phyloP scores from a whole-genome alignment of 306 rosid species.

The Cotoneaster glaucophyllus region DNA sequence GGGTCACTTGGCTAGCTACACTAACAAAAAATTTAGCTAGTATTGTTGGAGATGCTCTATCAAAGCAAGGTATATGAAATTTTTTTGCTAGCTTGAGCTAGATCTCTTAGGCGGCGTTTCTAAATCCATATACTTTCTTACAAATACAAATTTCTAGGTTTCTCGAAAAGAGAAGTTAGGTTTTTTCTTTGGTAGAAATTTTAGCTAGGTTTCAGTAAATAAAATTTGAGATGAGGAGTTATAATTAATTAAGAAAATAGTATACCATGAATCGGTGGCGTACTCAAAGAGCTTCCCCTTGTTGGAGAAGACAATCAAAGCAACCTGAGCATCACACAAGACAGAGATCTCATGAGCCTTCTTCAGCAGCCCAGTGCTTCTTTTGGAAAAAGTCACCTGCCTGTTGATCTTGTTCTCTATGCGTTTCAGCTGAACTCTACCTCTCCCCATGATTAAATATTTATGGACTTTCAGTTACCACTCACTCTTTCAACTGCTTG shows the following conservation, averaged over 20 bases:
- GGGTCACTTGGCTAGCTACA: too few relatives aligned
- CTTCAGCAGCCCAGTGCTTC: constrained; percentile 73
- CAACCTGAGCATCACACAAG: constrained; percentile 93
- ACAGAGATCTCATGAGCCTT: constrained; percentile 96
- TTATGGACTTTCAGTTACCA: neutral
- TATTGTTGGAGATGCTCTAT: neutral
- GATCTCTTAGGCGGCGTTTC: neutral
- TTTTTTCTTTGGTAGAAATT: neutral
- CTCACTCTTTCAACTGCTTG: neutral
- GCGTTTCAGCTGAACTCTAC: constrained; percentile 80
- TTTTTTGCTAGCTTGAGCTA: neutral
- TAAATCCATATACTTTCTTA: neutral
- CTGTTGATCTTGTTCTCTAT: constrained; percentile 93
- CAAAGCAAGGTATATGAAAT: neutral
- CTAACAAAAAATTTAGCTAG: too few relatives aligned
- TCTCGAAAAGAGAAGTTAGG: neutral
- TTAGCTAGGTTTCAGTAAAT: neutral
- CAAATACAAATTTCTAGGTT: too few relatives aligned
- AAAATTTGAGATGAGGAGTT: neutral
- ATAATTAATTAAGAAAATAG: neutral
- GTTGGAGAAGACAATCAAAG: constrained; percentile 78
- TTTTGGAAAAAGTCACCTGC: constrained; percentile 86
- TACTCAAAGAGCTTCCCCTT: constrained; percentile 87
- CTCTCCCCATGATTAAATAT: constrained; percentile 59
- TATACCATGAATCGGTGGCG: constrained; percentile 78